Evolutionary conservation across 2,329 filamentous ascomycete genomes (phyloP).

Genomic region (Dothistroma pini): DNA sequence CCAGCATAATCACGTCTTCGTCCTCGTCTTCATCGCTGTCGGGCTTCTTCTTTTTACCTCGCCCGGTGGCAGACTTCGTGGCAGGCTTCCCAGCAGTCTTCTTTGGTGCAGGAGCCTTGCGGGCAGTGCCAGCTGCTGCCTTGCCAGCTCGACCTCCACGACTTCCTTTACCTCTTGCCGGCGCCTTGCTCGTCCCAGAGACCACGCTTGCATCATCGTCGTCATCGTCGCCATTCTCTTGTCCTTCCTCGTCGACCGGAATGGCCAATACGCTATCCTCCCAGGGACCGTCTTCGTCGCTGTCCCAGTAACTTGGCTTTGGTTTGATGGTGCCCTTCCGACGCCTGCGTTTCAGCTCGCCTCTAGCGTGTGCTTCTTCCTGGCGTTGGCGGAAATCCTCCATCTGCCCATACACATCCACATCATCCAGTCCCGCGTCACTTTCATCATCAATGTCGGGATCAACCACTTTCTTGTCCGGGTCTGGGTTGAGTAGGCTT

Average conservation of each 20-base stretch:
- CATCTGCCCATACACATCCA: slow-evolving; percentile 55
- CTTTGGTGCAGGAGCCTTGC: slow-evolving; percentile 39
- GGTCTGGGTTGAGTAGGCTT: slow-evolving; percentile 55
- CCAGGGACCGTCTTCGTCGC: slow-evolving; percentile 84
- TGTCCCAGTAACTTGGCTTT: slow-evolving; percentile 79
- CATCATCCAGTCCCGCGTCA: slow-evolving; percentile 56
- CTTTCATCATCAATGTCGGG: slow-evolving; percentile 62
- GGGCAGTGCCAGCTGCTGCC: slow-evolving; percentile 42
- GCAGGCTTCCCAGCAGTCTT: slow-evolving; percentile 30
- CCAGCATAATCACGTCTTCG: slow-evolving; percentile 41
- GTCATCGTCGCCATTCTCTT: slow-evolving; percentile 48
- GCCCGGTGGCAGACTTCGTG: slow-evolving; percentile 32
- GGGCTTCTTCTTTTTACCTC: slow-evolving; percentile 41
- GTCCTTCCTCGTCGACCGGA: slow-evolving; percentile 44
- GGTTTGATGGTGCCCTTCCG: slow-evolving; percentile 51
- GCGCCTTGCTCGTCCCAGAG: slow-evolving; percentile 37
- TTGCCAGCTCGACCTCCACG: slow-evolving; percentile 41
- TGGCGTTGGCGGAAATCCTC: slow-evolving; percentile 51
- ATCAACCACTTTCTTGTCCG: slow-evolving; percentile 61
- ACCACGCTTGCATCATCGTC: slow-evolving; percentile 33
- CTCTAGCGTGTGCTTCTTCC: slow-evolving; percentile 69
- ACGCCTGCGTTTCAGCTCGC: slow-evolving; percentile 54
- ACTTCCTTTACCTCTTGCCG: slow-evolving; percentile 40
- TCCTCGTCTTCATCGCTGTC: slow-evolving; percentile 45
- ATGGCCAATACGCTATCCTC: slow-evolving; percentile 70